Conservation (phyloP, 495 filamentous ascomycete species). For the Trichoderma erinaceum region DNA sequence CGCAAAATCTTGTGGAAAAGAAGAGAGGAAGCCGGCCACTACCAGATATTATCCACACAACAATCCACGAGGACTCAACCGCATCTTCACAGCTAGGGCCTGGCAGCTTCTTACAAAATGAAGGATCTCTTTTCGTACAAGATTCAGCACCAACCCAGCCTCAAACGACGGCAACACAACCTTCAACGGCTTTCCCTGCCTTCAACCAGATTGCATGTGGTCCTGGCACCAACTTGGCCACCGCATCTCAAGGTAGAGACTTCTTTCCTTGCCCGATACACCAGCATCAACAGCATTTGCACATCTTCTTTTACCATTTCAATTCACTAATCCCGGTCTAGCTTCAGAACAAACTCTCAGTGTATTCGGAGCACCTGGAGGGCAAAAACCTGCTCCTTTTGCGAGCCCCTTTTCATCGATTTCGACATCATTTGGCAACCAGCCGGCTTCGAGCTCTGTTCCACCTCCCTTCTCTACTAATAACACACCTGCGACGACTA, state of each 20-base stretch:
- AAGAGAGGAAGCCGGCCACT: slow-evolving; percentile 35
- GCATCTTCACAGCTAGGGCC: background rate
- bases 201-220: background rate
- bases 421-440: background rate
- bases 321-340: background rate
- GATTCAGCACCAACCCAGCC: background rate
- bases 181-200: background rate
- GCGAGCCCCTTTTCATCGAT: background rate
- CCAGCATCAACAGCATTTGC: background rate
- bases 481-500: background rate
- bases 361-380: background rate
- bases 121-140: background rate
- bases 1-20: slow-evolving; percentile 32
- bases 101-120: background rate
- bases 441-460: background rate
- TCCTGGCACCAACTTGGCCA: background rate
- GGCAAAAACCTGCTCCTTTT: background rate
- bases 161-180: background rate
- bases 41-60: slow-evolving; percentile 29
- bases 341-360: background rate
- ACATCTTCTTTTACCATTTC: background rate
- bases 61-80: slow-evolving; percentile 25
- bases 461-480: background rate
- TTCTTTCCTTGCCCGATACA: background rate
- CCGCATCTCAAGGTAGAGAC: background rate